Percentiles rank a stretch among this genome's conserved stretches.
Evolutionary conservation across 805 yeast genomes (phyloP).

Genomic region (Hanseniaspora occidentalis): DNA sequence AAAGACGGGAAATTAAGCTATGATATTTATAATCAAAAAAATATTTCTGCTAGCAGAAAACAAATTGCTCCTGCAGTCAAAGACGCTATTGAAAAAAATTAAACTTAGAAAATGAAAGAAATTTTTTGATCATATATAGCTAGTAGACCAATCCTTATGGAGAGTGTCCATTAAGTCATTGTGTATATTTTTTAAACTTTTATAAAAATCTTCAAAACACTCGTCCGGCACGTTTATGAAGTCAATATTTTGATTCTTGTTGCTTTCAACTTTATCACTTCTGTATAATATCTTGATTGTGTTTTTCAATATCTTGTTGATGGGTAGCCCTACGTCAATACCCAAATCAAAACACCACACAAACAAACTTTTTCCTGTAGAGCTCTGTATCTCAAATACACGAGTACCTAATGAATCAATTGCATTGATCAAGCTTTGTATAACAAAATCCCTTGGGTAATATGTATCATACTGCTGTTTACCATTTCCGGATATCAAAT

Average conservation of each 20-base stretch:
- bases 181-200: conserved; percentile 8
- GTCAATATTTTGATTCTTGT: conserved; percentile 13
- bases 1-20: conserved; percentile 7
- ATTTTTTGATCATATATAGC: conserved; percentile 9
- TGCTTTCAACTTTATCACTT: conserved; percentile 1
- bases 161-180: conserved; percentile 8
- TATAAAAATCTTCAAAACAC: conserved; percentile 11
- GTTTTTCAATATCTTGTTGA: conserved; percentile 5
- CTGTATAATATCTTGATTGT: conserved; percentile 18
- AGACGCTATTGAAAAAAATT: conserved; percentile 11
- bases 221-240: conserved; percentile 7
- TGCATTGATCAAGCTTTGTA: not conserved
- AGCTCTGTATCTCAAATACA: not conserved
- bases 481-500: conserved; percentile 4
- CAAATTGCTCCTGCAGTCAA: conserved; percentile 61
- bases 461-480: not conserved
- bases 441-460: not conserved
- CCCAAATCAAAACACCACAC: conserved; percentile 21
- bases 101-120: not conserved
- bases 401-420: not conserved
- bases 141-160: conserved; percentile 13
- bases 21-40: conserved; percentile 32
- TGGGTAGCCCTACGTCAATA: conserved; percentile 10
- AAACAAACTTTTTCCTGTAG: conserved; percentile 4
- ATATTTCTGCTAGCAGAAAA: conserved; percentile 61